phyloP scores from a whole-genome alignment of 2,329 filamentous ascomycete genomes.

The Cladorrhinum sp. region DNA sequence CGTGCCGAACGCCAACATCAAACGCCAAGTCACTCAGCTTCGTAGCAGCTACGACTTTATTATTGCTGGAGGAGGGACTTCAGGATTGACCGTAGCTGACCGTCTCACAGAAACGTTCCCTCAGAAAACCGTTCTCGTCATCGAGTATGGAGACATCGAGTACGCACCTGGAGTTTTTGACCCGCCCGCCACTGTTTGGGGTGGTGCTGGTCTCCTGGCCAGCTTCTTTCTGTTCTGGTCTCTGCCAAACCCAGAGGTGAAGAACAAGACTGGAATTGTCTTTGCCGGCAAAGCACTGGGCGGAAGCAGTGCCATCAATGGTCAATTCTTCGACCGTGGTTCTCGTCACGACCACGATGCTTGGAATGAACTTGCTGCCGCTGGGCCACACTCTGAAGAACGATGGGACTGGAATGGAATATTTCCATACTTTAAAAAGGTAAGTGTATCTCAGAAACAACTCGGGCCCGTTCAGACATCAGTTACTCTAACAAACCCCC shows the following conservation, averaged over 20 bases:
- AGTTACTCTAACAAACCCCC: neutral
- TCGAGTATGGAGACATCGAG: constrained; percentile 28
- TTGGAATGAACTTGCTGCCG: constrained; percentile 30
- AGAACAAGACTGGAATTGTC: constrained; percentile 29
- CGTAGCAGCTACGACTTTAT: constrained; percentile 33
- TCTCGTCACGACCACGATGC: constrained; percentile 36
- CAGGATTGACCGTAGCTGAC: constrained; percentile 35
- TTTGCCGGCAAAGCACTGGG: constrained; percentile 36
- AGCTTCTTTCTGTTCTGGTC: constrained; percentile 11
- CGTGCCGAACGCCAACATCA: constrained; percentile 8
- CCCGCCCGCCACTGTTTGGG: constrained; percentile 26
- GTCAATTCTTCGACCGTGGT: constrained; percentile 38
- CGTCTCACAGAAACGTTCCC: constrained; percentile 33
- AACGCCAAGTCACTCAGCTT: constrained; percentile 29
- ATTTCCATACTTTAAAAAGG: constrained; percentile 36
- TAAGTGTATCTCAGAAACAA: neutral
- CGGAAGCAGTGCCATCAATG: constrained; percentile 37
- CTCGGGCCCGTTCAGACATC: neutral
- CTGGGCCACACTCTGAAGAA: neutral
- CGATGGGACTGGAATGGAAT: constrained; percentile 38
- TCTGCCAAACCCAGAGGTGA: constrained; percentile 22
- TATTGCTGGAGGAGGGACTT: constrained; percentile 34
- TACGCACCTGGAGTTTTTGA: constrained; percentile 24
- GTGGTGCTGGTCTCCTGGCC: neutral
- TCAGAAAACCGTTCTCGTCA: constrained; percentile 23